These are phyloP conservation scores for Lepidium campestre DNA, from an alignment of 441 rosid species.

Conservation along the genomic window DNA sequence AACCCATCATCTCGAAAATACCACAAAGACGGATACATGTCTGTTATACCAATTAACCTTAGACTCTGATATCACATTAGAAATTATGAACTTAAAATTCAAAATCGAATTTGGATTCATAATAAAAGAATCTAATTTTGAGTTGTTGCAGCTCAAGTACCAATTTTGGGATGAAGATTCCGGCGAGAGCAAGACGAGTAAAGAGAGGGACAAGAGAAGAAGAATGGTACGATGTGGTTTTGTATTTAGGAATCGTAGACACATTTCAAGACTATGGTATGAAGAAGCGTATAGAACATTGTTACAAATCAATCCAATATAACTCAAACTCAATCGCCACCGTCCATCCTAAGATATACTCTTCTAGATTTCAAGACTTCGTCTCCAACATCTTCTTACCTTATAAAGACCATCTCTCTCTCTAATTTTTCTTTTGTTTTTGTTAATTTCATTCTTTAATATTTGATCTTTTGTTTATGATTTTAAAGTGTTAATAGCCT, in stretches of 20 bases:
- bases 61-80: too few relatives aligned
- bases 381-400: slow-evolving; percentile 36
- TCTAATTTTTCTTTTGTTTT: background rate
- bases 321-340: slow-evolving; percentile 48
- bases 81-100: too few relatives aligned
- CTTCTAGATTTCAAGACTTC: slow-evolving; percentile 47
- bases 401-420: slow-evolving; percentile 15
- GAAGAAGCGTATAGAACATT: slow-evolving; percentile 44
- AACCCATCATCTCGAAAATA: too few relatives aligned
- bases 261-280: slow-evolving; percentile 39
- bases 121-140: background rate
- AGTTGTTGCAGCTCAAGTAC: slow-evolving; percentile 16
- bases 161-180: slow-evolving; percentile 34
- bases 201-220: background rate
- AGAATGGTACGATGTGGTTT: slow-evolving; percentile 30
- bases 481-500: background rate
- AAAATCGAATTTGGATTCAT: background rate
- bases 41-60: too few relatives aligned
- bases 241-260: slow-evolving; percentile 46
- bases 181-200: slow-evolving; percentile 39
- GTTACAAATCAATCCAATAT: slow-evolving; percentile 46
- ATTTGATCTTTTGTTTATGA: too few relatives aligned
- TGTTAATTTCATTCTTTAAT: too few relatives aligned
- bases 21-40: too few relatives aligned
- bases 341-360: slow-evolving; percentile 42